Conservation (phyloP, 129 eudicot species). For the Tagetes patula region DNA sequence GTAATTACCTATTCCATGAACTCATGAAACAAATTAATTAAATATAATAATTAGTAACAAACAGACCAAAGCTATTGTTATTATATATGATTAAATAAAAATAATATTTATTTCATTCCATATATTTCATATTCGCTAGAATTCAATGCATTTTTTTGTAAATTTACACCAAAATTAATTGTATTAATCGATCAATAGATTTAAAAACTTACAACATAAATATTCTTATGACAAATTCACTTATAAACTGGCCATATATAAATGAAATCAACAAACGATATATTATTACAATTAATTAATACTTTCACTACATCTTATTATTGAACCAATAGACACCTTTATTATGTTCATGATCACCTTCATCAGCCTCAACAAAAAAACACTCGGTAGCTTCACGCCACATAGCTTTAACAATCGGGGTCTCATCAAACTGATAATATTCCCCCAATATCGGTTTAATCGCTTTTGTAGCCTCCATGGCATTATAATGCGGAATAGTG, state of each 20-base stretch:
- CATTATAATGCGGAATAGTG: constrained; percentile 59
- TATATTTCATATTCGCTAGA: no score
- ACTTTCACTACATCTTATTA: constrained; percentile 35
- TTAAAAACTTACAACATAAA: neutral
- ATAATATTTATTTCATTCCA: no score
- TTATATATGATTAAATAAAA: no score
- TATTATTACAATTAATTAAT: neutral
- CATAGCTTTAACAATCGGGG: constrained; percentile 49
- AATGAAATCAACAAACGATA: neutral
- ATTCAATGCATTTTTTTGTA: no score
- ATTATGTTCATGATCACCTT: constrained; percentile 27
- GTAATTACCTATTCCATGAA: no score
- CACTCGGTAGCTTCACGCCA: constrained; percentile 64
- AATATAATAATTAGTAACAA: no score
- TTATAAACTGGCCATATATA: no score
- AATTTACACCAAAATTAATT: neutral
- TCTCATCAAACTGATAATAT: constrained; percentile 58
- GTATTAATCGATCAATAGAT: neutral
- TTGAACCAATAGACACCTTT: constrained; percentile 59
- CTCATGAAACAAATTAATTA: no score
- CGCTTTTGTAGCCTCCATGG: constrained; percentile 62
- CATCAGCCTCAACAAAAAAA: constrained; percentile 54
- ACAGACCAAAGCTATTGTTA: no score
- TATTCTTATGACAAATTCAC: neutral
- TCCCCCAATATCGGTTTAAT: constrained; percentile 54